Base-by-base conservation (phyloP, 257 asterid genomes). In the Lavandula angustifolia region DNA sequence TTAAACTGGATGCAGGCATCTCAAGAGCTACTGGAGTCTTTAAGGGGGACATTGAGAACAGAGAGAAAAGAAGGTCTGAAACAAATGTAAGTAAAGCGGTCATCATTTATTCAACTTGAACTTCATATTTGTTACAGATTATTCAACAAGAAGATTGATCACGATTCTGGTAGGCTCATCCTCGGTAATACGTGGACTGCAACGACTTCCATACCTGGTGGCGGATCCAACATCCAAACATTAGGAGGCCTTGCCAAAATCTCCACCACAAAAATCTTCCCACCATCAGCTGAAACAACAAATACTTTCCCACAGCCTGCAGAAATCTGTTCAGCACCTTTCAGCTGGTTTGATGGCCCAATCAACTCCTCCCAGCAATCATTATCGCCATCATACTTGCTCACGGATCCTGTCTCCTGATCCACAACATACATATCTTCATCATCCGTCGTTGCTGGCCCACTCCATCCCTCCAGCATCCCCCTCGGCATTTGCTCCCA, bases 141-240 rank as follows among this genome's bases (percentile, higher is more conserved):
- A 9, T 48, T 60, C 9, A 17, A 48, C 17, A 34, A 56, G 43
- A 50, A 65, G 60, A 59, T 52, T 7, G 38, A 6, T 53, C 62
- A 67, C 33, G 32, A 13, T 32, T 79, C 73, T 9, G 51, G 44
- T n/a, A 29, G 37, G 66, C 48, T 60, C 88, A 84, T 76, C 77
- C 89, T 83, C 1, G 96, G 95, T 73, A 89, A 65, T 41, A 89
- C 60, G 69, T 89, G 95, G 40, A 87, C 78, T 4, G 94, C 73
- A 56, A 83, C 54, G 3, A 67, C 85, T 60, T 87, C 91, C 91
- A 74, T 81, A 18, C 74, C 86, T 3, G 66, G 69, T 0, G 89
- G 96, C 2, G 87, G 82, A 61, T 68, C 70, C 74, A 85, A 67
- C n/a, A 18, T 62, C 85, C 82, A 81, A 41, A 78, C 56, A 7